Percentiles rank a stretch among this genome's conserved stretches.
Evolutionary conservation across 495 filamentous ascomycete genomes (phyloP).

Genomic region (Hypoxylon fuscum): DNA sequence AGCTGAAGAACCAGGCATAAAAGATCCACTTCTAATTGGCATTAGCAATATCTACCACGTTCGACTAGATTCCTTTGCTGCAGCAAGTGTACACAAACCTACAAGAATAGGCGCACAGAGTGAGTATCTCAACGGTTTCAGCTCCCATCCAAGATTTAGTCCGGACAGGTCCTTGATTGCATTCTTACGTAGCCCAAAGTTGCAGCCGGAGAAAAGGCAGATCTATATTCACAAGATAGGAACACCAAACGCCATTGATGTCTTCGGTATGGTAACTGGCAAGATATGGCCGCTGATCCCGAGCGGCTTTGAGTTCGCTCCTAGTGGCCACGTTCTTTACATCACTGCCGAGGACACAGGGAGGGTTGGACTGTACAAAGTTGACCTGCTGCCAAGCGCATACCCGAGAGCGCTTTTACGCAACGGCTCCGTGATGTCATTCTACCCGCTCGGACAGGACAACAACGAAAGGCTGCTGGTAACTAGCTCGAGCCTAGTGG

Average conservation of each 20-base stretch:
- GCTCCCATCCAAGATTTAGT: conserved; percentile 35
- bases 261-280: conserved; percentile 33
- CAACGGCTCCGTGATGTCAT: conserved; percentile 22
- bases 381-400: conserved; percentile 32
- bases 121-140: conserved; percentile 3
- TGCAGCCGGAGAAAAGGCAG: not conserved
- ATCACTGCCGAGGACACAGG: conserved; percentile 38
- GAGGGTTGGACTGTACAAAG: conserved; percentile 31
- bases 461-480: conserved; percentile 31
- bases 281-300: conserved; percentile 28
- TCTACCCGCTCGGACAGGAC: conserved; percentile 17
- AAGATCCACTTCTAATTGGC: not conserved
- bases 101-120: conserved; percentile 20
- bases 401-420: conserved; percentile 24
- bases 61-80: conserved; percentile 35
- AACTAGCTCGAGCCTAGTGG: conserved; percentile 38
- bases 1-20: not conserved
- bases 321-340: conserved; percentile 32
- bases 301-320: conserved; percentile 30
- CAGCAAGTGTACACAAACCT: conserved; percentile 11
- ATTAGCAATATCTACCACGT: conserved; percentile 36
- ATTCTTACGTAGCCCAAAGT: conserved; percentile 22
- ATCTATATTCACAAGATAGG: conserved; percentile 28
- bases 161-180: conserved; percentile 40
- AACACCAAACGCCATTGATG: conserved; percentile 28